Percentiles rank a stretch among this genome's conserved stretches.
Conservation (phyloP, 2,329 filamentous ascomycete species). For the Ascosphaera acerosa region DNA sequence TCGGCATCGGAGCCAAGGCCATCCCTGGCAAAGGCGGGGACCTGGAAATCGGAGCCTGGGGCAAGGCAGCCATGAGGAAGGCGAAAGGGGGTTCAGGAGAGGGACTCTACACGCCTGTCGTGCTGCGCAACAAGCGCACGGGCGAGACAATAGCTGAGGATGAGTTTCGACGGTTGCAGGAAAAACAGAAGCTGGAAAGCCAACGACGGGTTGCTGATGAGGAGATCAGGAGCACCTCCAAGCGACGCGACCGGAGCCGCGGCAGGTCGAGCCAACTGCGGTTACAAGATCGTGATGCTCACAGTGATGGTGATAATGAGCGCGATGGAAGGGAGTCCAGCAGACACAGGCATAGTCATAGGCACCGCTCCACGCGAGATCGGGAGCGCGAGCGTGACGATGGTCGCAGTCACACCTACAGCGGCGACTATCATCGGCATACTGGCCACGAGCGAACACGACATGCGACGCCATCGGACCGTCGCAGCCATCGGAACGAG, state of each 20-base stretch:
- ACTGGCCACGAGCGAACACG: too few relatives aligned
- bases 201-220: constrained; percentile 20
- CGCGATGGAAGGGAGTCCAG: constrained; percentile 16
- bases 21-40: constrained; percentile 30
- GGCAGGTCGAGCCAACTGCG: too few relatives aligned
- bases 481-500: too few relatives aligned
- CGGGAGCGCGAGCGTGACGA: constrained; percentile 17
- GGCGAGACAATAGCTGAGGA: constrained; percentile 37
- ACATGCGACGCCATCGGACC: too few relatives aligned
- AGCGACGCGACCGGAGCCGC: constrained; percentile 9
- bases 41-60: constrained; percentile 58
- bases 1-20: constrained; percentile 76
- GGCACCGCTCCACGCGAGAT: constrained; percentile 7
- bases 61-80: constrained; percentile 32
- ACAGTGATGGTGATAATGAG: constrained; percentile 12
- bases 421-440: constrained; percentile 12
- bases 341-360: constrained; percentile 10
- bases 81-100: constrained; percentile 22
- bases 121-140: constrained; percentile 34
- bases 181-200: constrained; percentile 21
- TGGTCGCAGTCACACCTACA: constrained; percentile 9
- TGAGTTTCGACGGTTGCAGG: constrained; percentile 26
- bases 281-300: constrained; percentile 13
- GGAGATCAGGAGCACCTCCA: constrained; percentile 14
- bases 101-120: constrained; percentile 34